Base-by-base conservation (phyloP, 2,329 filamentous ascomycete genomes). In the Fusarium goolgardi region DNA sequence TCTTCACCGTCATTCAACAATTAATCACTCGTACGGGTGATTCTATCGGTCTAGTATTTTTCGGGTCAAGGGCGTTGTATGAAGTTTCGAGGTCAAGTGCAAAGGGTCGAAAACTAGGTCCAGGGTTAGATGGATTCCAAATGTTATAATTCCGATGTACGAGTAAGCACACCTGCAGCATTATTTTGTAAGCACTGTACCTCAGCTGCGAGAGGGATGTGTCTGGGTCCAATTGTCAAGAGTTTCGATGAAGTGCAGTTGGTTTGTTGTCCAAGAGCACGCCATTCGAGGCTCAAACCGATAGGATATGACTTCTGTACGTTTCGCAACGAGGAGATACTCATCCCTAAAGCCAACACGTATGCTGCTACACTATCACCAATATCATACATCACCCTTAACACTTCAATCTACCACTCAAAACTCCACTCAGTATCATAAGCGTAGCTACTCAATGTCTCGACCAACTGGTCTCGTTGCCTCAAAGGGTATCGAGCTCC, bases 401-500 rank as follows among this genome's bases (percentile, higher is more conserved):
- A 65, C n/a, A n/a, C 6, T 15, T 27, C 3, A 25, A 23, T 35
- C 29, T 16, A 20, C 4, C 20, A 51, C 18, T 31, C 18, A 54
- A 5, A 43, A 6, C 18, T 8, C 2, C 27, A 18, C 12, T 3
- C n/a, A 44, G 7, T 21, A 10, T 13, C 5, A 25, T 13, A 31
- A 31, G 7, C 50, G 34, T n/a, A 55, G 13, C 20, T 59, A 63
- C 37, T 63, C 65, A 51, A 77, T 78, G 76, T 59, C 75, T 41
- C 75, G 75, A 57, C 75, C 77, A 18, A 86, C 82, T 8, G 87
- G 88, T 58, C 80, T 89, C 61, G 85, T 88, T 68, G 87, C 87
- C 71, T 86, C 82, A 67, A 86, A 85, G 52, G 88, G 88, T 77
- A 88, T 90, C 63, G 88, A 91, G 79, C 83, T 90, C 62, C 79